Percentiles rank a stretch among this genome's conserved stretches.
Evolutionary conservation across 1,284 basidiomycete genomes (phyloP).

Genomic region (Vanrija pseudolonga): DNA sequence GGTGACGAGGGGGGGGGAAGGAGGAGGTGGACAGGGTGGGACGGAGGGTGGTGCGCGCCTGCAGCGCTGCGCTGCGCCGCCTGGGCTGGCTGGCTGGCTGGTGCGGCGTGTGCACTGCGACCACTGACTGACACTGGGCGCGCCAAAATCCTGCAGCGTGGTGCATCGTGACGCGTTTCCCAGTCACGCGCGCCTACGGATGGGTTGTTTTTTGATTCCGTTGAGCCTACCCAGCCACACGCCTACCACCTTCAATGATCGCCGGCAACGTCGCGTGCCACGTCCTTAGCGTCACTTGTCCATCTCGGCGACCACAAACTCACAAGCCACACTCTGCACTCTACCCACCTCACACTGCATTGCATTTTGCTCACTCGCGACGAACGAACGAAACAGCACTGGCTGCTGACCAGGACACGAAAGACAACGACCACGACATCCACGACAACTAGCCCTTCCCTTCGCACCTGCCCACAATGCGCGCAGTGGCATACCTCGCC

Average conservation of each 20-base stretch:
- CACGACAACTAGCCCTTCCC: not conserved
- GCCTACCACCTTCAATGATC: too few relatives aligned
- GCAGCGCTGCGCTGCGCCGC: too few relatives aligned
- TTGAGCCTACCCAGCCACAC: too few relatives aligned
- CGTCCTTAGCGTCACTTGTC: not conserved
- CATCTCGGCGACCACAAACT: too few relatives aligned
- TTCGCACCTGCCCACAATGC: conserved; percentile 1
- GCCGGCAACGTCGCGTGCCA: not conserved
- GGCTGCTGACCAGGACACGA: not conserved
- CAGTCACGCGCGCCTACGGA: too few relatives aligned
- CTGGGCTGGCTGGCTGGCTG: too few relatives aligned
- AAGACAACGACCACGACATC: not conserved
- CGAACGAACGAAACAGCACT: not conserved
- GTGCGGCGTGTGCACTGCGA: too few relatives aligned
- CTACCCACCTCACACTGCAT: not conserved
- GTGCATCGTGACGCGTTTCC: too few relatives aligned
- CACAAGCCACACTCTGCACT: not conserved
- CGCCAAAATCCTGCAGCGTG: too few relatives aligned
- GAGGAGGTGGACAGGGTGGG: not conserved
- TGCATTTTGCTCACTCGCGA: not conserved
- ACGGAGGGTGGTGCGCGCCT: not conserved
- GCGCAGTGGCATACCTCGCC: conserved; percentile 7
- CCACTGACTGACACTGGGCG: too few relatives aligned
- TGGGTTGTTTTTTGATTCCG: too few relatives aligned
- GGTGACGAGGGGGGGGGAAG: not conserved